Conservation (phyloP, 257 asterid genomes). For the Fraxinus cuspidata region DNA sequence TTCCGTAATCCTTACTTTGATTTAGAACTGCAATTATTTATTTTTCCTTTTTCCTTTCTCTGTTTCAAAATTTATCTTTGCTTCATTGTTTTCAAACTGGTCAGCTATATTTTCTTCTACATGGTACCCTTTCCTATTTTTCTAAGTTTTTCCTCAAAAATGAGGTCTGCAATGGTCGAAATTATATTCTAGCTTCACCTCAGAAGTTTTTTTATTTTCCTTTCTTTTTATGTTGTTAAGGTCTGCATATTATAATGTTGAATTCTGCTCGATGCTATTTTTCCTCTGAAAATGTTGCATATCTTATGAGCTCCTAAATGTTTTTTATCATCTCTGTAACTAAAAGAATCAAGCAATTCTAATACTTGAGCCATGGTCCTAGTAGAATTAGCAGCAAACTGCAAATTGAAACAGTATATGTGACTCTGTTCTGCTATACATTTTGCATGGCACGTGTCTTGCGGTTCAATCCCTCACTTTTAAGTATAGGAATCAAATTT, state of each 20-base stretch:
- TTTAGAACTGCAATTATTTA: background rate
- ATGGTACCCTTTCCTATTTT: background rate
- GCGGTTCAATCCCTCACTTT: background rate
- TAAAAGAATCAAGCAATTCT: background rate
- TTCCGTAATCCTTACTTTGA: background rate
- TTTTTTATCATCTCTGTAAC: background rate
- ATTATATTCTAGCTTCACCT: background rate
- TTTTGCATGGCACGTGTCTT: background rate
- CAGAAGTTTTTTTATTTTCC: background rate
- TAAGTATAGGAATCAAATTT: background rate
- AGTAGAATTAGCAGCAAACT: background rate
- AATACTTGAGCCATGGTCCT: background rate
- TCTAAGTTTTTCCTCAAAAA: background rate
- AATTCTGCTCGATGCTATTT: background rate
- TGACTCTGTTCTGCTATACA: background rate
- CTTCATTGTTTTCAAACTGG: background rate
- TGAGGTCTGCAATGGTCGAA: background rate
- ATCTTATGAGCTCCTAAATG: background rate
- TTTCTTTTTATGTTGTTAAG: background rate
- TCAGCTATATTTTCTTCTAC: background rate
- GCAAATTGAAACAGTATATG: background rate
- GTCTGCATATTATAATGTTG: background rate
- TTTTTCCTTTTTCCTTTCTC: background rate
- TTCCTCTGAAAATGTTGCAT: background rate
- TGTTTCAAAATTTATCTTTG: slow-evolving; percentile 2